Evolutionary conservation across 495 filamentous ascomycete species (phyloP), one percentile per base, ranked within the genome.

Genomic region (Bacidia gigantensis): DNA sequence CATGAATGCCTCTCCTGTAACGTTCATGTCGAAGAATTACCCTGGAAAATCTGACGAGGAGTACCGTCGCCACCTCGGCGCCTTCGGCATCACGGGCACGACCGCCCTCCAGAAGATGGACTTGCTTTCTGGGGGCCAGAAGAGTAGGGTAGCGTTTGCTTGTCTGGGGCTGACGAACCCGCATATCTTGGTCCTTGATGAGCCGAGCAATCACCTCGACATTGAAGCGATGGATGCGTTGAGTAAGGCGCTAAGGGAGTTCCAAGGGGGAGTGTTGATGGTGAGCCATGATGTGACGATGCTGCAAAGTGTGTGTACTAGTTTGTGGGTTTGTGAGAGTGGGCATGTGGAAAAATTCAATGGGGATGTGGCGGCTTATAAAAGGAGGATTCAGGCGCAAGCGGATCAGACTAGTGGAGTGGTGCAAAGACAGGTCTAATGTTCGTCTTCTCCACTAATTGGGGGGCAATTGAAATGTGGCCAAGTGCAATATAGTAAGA

Each of bases 151-250:
- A 1, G 93, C 92, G 21, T 99, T 99, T 65, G 89, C 92, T 22
- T 95, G 89, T 61, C 70, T 99, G 48, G 89, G 87, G 1, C 69
- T 99, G 49, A 84, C 79, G 21, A 94, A 96, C 66, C 92, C 92
- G 14, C 92, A 99, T 64, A 96, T 99, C 56, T 72, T 99, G 22
- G 93, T 99, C 47, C 85, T 99, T 41, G 92, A 99, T 75, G 92
- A 99, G 64, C 92, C 92, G 62, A 92, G 86, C 49, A 99, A 99
- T 70, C 92, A 99, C 60, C 70, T 99, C 61, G 92, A 99, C 79
- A 96, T 99, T 60, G 92, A 99, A 65, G 92, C 93, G 52, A 99
- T 99, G 92, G 92, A 99, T 69, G 92, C 93, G 11, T 67, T 99
- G 14, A 78, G 83, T 0, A 77, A 81, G 38, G 92, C 93, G 22